Base-by-base conservation (phyloP, 495 filamentous ascomycete genomes). In the Penicillium nucicola region DNA sequence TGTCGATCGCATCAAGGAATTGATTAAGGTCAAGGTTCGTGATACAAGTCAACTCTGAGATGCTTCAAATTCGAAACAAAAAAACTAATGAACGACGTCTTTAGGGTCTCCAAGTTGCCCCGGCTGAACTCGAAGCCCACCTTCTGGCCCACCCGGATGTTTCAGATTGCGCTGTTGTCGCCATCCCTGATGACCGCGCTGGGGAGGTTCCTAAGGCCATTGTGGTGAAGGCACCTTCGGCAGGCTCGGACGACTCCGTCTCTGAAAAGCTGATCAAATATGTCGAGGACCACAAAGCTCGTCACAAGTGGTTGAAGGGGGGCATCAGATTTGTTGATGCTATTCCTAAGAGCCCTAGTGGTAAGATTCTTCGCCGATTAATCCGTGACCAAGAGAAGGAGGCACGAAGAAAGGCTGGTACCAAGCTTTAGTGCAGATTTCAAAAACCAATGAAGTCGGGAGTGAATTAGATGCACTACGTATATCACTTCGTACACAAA, bases 201-300 rank as follows among this genome's bases (percentile, higher is more conserved):
- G 90, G 90, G 37, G 91, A 96, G 66, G 79, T 88, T 10, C 90
- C 91, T 45, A 96, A 95, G 69, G 91, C 91, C 0, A 92, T 87
- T 50, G 83, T 96, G 7, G 88, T 92, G 22, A 92, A 88, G 58
- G 80, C 86, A 0, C 58, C 81, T 0, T 76, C 78, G 2, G 78
- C 80, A 1, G 75, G 78, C 1, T 53, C 79, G 2, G 83, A 86
- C 55, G 84, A 89, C 19, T 77, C 73, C 13, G 74, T 77, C 50
- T 65, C 85, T 14, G 69, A 81, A 30, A 77, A 85, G 13, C 91
- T 96, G 48, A 64, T 73, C 58, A 87, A 86, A 63, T 76, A 92
- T 60, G 89, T 96, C 4, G 81, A 90, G 62, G 76, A 90, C 31
- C 84, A 90, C 69, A 95, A 95, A 69, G 85, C 88, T 3, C 78